Percentiles rank a stretch among this genome's conserved stretches.
Conservation (phyloP, 495 filamentous ascomycete genomes). For the Xylaria castorea region DNA sequence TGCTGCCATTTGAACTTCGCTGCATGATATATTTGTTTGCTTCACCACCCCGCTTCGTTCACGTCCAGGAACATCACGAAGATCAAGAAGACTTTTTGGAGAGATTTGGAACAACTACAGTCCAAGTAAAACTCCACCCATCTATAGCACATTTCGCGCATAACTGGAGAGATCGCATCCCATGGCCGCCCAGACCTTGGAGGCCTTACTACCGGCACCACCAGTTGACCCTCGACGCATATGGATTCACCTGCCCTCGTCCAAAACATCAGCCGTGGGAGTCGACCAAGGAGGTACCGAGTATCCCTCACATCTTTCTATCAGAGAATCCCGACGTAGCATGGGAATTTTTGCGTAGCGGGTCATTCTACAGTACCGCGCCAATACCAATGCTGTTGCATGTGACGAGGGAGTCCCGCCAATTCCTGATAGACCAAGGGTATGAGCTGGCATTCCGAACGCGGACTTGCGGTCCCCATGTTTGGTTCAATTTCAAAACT, state of each 20-base stretch:
- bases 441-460: slow-evolving; percentile 31
- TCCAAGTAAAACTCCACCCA: slow-evolving; percentile 4
- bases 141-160: slow-evolving; percentile 16
- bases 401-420: slow-evolving; percentile 27
- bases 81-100: slow-evolving; percentile 6
- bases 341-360: slow-evolving; percentile 9
- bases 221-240: slow-evolving; percentile 4
- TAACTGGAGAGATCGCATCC: neutral
- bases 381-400: slow-evolving; percentile 31
- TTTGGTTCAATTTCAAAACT: slow-evolving; percentile 29
- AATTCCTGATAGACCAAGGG: slow-evolving; percentile 22
- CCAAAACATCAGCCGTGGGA: slow-evolving; percentile 12
- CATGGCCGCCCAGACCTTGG: neutral
- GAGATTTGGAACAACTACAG: neutral
- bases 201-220: neutral
- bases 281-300: neutral
- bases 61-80: slow-evolving; percentile 16
- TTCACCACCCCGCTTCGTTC: slow-evolving; percentile 22
- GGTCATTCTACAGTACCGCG: slow-evolving; percentile 22
- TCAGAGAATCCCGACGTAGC: neutral
- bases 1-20: slow-evolving; percentile 22
- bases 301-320: slow-evolving; percentile 3
- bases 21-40: slow-evolving; percentile 23
- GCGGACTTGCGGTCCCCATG: slow-evolving; percentile 20
- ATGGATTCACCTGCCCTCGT: neutral